Evolutionary conservation across 2,329 filamentous ascomycete genomes (phyloP).

Genomic region (Xylariaceae sp.): DNA sequence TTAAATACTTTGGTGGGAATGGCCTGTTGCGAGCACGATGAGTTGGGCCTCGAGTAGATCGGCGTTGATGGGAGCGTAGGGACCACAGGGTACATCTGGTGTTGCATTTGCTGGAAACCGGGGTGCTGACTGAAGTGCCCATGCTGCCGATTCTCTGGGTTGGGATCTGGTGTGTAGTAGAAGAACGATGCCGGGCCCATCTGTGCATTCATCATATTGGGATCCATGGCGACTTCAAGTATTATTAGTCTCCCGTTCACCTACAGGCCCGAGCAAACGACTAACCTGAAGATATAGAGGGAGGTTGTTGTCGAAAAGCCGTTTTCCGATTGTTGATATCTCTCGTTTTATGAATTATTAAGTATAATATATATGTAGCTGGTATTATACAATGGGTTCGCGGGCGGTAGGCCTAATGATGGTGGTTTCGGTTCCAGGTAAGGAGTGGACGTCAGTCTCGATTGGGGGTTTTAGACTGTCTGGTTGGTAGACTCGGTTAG

Average conservation of each 20-base stretch:
- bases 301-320: conserved; percentile 20
- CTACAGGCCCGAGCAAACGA: conserved; percentile 17
- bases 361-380: conserved; percentile 38
- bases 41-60: conserved; percentile 69
- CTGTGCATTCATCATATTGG: conserved; percentile 60
- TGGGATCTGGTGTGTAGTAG: conserved; percentile 83
- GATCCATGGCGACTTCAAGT: conserved; percentile 63
- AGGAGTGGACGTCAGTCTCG: conserved; percentile 43
- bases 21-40: conserved; percentile 65
- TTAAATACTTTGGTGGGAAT: conserved; percentile 58
- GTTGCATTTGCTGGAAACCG: conserved; percentile 57
- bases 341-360: conserved; percentile 41
- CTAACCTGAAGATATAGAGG: conserved; percentile 42
- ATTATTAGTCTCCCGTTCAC: conserved; percentile 35
- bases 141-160: conserved; percentile 74
- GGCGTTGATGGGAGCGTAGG: conserved; percentile 67
- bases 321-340: conserved; percentile 23
- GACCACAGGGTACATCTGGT: conserved; percentile 60
- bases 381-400: conserved; percentile 39
- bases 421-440: conserved; percentile 43
- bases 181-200: conserved; percentile 80
- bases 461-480: conserved; percentile 35
- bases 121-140: conserved; percentile 75
- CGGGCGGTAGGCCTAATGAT: conserved; percentile 44
- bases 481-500: conserved; percentile 38